Base-by-base conservation (phyloP, 371 early-diverging fungal genomes). In the Enteropsectra breve region DNA sequence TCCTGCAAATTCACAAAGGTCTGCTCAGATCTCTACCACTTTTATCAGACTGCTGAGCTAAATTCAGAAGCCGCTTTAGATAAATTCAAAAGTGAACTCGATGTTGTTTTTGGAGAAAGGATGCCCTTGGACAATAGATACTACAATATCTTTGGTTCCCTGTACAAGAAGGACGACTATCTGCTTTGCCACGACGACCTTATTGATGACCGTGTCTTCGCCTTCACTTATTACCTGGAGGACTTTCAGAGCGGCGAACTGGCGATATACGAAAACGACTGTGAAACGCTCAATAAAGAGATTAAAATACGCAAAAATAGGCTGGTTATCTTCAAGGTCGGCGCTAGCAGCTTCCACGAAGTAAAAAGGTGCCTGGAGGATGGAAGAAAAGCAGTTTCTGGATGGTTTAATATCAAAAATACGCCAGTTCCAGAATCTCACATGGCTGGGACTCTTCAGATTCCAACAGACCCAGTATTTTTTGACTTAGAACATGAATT, bases 111-210 rank as follows among this genome's bases (percentile, higher is more conserved):
- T 24, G 67, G 69, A 15, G 45, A 53, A 0, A 46, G 65, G 5
- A 50, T 43, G 46, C 5, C 45, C 18, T 30, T 34, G 11, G 60
- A 68, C 33, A 59, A 49, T 1, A 34, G 18, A 24, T 72, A 53
- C 50, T 69, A 64, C 32, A 68, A 71, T 36, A 40, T 77, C 2
- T 80, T 80, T 74, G 78, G 68, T 1, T 78, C 78, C 4, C 75
- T 48, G 48, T 80, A 80, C 45, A 38, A 46, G 24, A 23, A 55
- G 48, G 72, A 70, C 13, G 57, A 78, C 55, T 80, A 66, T 70
- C 66, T 80, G 30, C 73, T 78, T 15, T 74, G 75, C 33, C 80
- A 80, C 59, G 80, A 80, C 62, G 80, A 80, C 61, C 54, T 52
- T 40, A 53, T 78, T 11, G 76, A 74, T 15, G 32, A 47, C n/a